phyloP scores from a whole-genome alignment of 2,329 filamentous ascomycete genomes.

The Penicillium sp. region DNA sequence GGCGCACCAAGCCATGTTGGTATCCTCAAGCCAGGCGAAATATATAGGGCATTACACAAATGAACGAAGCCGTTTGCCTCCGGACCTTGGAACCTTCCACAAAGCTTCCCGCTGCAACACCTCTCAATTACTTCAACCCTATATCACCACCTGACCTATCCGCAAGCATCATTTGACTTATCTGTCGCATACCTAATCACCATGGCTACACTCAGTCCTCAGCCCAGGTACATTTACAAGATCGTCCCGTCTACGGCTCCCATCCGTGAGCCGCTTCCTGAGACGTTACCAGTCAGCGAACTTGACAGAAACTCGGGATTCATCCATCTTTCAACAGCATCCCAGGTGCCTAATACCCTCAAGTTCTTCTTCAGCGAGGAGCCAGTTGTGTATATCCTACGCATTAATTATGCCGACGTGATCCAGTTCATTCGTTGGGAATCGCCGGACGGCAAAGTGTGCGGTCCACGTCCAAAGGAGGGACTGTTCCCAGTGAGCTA shows the following conservation, averaged over 20 bases:
- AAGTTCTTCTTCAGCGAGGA: slow-evolving; percentile 42
- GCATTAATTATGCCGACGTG: slow-evolving; percentile 36
- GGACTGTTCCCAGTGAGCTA: slow-evolving; percentile 43
- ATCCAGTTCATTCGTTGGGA: slow-evolving; percentile 39
- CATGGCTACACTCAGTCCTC: slow-evolving; percentile 18
- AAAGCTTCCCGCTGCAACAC: background rate
- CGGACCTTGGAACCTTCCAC: background rate
- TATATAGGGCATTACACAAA: no score
- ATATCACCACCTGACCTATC: background rate
- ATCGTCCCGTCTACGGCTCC: slow-evolving; percentile 38
- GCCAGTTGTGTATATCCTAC: slow-evolving; percentile 40
- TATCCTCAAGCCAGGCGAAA: no score
- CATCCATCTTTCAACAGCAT: slow-evolving; percentile 42
- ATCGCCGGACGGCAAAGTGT: slow-evolving; percentile 39
- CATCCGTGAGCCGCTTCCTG: slow-evolving; percentile 39
- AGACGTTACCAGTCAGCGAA: slow-evolving; percentile 39
- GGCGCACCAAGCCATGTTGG: no score
- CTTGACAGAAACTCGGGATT: slow-evolving; percentile 40
- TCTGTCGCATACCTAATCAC: background rate
- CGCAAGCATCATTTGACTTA: background rate
- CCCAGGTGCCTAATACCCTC: slow-evolving; percentile 41
- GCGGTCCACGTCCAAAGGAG: slow-evolving; percentile 38
- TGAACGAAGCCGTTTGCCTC: no score
- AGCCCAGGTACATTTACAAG: slow-evolving; percentile 42
- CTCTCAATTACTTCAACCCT: background rate